These are phyloP conservation scores for Chionographis japonica DNA, from an alignment of 106 monocot genomes.

Conservation along the genomic window DNA sequence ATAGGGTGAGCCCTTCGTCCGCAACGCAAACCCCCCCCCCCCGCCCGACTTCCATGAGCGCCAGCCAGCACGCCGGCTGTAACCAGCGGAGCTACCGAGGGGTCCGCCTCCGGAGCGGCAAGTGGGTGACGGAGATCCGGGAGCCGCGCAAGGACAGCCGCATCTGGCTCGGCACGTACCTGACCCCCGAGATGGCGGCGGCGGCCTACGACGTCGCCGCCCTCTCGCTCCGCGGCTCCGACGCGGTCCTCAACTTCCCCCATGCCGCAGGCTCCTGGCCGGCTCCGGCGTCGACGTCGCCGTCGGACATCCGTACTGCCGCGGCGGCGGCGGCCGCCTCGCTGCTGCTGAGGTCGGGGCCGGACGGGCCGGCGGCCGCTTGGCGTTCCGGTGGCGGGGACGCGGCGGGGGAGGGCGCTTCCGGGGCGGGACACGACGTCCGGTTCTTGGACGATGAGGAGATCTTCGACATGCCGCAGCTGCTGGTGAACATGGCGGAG, in stretches of 20 bases:
- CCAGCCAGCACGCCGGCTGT: background rate
- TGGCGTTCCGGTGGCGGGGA: background rate
- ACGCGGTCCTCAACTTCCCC: conserved; percentile 32
- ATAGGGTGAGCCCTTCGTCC: too few species aligned
- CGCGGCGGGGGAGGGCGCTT: background rate
- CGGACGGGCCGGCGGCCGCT: background rate
- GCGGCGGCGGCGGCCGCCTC: conserved; percentile 34
- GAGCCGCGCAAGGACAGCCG: conserved; percentile 29
- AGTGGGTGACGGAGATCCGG: conserved; percentile 57
- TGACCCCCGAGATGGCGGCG: conserved; percentile 45
- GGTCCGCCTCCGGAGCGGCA: conserved; percentile 26
- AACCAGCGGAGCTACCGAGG: conserved; percentile 27
- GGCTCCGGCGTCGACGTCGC: conserved; percentile 21
- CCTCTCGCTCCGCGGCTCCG: conserved; percentile 24
- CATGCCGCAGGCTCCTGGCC: conserved; percentile 1
- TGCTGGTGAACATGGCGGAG: conserved; percentile 54
- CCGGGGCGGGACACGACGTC: background rate
- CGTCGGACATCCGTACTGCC: conserved; percentile 44
- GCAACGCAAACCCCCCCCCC: too few species aligned
- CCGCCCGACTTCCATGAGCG: background rate
- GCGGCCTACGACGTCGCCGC: conserved; percentile 41
- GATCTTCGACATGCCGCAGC: conserved; percentile 42
- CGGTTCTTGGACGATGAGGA: conserved; percentile 55
- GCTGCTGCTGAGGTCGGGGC: background rate
- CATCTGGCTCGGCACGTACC: conserved; percentile 47